Base-by-base conservation (phyloP, 441 rosid species). In the Populus hybrid region DNA sequence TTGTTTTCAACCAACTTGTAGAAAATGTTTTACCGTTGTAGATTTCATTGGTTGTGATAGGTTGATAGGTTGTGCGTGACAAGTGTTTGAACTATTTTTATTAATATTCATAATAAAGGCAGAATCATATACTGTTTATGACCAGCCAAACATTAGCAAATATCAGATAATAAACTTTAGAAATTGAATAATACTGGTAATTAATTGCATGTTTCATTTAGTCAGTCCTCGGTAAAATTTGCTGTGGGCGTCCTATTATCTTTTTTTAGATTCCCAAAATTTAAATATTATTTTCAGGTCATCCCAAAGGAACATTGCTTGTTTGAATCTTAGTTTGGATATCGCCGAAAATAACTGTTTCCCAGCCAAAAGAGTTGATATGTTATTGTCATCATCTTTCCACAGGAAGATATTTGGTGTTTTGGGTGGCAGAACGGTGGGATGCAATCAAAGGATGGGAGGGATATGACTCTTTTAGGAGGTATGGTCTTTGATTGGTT, bases 401-500 rank as follows among this genome's bases (percentile, higher is more conserved):
- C 73, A 68, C 87, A 95, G 99, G 95, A 88, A 1, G 82, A 90
- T 73, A 74, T 66, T 11, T 94, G 98, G 98, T 96, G 99, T 75
- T 69, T 96, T 69, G 99, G 99, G 80, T 96, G 98, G 98, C 94
- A 87, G 83, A 88, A 85, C 38, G 87, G 95, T 72, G 97, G 90
- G 35, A 6, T 84, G 75, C 88, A 86, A 79, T 87, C 94, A 65
- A 91, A 79, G 85, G 97, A 87, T 64, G 93, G 93, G 72, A 87
- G 50, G 84, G 82, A 79, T 64, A 82, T 92, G 85, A 87, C 93
- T 84, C 92, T 96, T 70, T 86, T 96, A 78, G 99, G 99, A 96
- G 99, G 99, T 92, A 89, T 73, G 10, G 28, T 75, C 68, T 63
- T 42, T 38, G 34, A 36, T 69, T 79, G 42, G 66, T 76, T 76